Evolutionary conservation across 176 grass and related monocot species (phyloP), one percentile per base, ranked within the genome.

Genomic region (Juncus inflexus): DNA sequence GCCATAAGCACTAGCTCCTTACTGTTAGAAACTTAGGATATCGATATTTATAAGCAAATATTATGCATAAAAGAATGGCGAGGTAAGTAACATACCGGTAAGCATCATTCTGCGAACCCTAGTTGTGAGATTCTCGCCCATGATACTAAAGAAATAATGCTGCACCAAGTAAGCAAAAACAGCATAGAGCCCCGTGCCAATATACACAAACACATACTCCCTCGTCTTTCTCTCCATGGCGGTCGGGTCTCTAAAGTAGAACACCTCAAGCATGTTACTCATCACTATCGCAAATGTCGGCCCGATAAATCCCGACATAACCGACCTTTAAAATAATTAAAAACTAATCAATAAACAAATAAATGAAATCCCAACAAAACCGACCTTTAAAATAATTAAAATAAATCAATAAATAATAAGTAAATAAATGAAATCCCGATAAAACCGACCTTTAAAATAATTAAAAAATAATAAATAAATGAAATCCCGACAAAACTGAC

Each of bases 81-180:
- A 28, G 19, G 19, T 28, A 9, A 47, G 15, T 58, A 75, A 55
- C 72, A 64, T 79, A 92, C 89, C 89, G 0, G 89, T 75, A 14
- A 92, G 81, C 84, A 87, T 92, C 89, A 87, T 87, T 60, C 89
- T 79, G 7, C 89, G 69, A 40, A 92, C 84, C 62, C 89, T 87
- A 36, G 89, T 87, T 15, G 84, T 87, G 15, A 92, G 78, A 36
- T 92, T 92, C 61, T 92, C 89, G 0, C 89, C 89, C 81, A 84
- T 92, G 69, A 92, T 92, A 72, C 89, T 87, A 76, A 92, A 87
- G 78, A 92, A 92, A 66, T 92, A 92, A 11, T 92, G 89, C 63
- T 92, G 89, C 36, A 92, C 72, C 0, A 92, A 63, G 66, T 92
- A 92, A 1, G 89, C 89, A 0, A 87, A 78, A 1, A 92, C 84